Evolutionary conservation across 495 filamentous ascomycete genomes (phyloP), one percentile per base, ranked within the genome.

Genomic region (Lepraria neglecta): DNA sequence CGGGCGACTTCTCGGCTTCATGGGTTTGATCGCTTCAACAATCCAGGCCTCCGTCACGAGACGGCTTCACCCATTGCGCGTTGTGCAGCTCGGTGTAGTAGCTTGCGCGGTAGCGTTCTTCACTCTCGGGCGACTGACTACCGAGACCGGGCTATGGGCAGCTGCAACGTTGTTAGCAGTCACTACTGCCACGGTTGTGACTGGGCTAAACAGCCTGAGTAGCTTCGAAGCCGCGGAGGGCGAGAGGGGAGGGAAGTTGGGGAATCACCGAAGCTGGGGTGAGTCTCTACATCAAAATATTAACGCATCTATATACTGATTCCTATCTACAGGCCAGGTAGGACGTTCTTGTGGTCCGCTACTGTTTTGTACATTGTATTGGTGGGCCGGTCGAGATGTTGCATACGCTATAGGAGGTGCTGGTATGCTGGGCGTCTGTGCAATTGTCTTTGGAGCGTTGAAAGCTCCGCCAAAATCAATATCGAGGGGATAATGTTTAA

Each of bases 361-460:
- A 28, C 69, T 95, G 50, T 99, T 97, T 68, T 97, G 92, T 65
- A 87, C 89, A n/a, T 78, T 99, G 60, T 99, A 97, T 75, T 99
- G 94, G 94, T 99, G 95, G 95, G 92, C 90, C 35, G 94, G 95
- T 0, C 76, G 94, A 44, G 87, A 95, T 68, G 75, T 85, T 17
- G 94, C 94, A 1, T 99, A 96, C 71, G 78, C 76, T 1, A 77
- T 88, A 69, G 95, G 94, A 4, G 89, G 90, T 0, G 70, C 79
- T 38, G 90, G 89, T 3, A 96, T 97, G 79, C 68, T 87, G 27
- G 83, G 71, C 9, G 91, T 96, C 42, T 80, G 79, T 44, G 76
- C 77, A 55, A 70, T 89, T n/a, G 89, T 86, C 0, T 88, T 95
- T 69, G 79, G 79, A 21, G 79, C 82, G 12, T 71, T 97, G 55